Base-by-base conservation (phyloP, 2,329 filamentous ascomycete genomes). In the Zarea fungicola region DNA sequence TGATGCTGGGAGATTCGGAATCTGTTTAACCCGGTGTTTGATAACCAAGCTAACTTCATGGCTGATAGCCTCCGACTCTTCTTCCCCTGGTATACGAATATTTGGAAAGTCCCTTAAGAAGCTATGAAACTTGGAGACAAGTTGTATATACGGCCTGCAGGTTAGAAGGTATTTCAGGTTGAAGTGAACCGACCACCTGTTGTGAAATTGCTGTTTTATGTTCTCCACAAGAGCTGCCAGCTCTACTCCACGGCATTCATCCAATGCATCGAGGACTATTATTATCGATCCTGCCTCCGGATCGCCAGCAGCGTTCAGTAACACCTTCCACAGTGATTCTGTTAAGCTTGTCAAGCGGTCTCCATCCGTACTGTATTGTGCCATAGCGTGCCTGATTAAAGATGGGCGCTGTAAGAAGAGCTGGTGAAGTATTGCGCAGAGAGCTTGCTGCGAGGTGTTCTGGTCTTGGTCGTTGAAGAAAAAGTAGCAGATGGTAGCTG, bases 401-500 rank as follows among this genome's bases (percentile, higher is more conserved):
- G 9, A 40, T 1, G 59, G 62, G 6, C 59, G 60, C 5, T 63
- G 52, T 2, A 48, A 53, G 46, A 71, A 67, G 1, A 72, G 55
- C 43, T 72, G 66, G 42, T 71, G 68, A 5, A 73, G 56, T 8
- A 72, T 5, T 1, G 68, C 66, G 42, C 66, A 71, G n/a, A 72
- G 57, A 0, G 66, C 67, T 52, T 66, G 62, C 0, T 50, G 32
- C 19, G 61, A 47, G 2, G 54, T 68, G 28, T 68, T 62, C 39
- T 71, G 68, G 32, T 64, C 59, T 47, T 63, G 52, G 29, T 68
- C 64, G 49, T 70, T 70, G 56, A 73, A 73, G 50, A 73, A 73
- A 49, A 70, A 73, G 56, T 72, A 73, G 53, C 67, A 70, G 3
- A 68, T 58, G 1, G 58, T 61, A 46, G 53, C 41, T 3, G 49